Percentiles rank a stretch among this genome's conserved stretches.
Evolutionary conservation across 192 early-diverging fungal genomes (phyloP).

Genomic region (Entomortierella beljakovae): DNA sequence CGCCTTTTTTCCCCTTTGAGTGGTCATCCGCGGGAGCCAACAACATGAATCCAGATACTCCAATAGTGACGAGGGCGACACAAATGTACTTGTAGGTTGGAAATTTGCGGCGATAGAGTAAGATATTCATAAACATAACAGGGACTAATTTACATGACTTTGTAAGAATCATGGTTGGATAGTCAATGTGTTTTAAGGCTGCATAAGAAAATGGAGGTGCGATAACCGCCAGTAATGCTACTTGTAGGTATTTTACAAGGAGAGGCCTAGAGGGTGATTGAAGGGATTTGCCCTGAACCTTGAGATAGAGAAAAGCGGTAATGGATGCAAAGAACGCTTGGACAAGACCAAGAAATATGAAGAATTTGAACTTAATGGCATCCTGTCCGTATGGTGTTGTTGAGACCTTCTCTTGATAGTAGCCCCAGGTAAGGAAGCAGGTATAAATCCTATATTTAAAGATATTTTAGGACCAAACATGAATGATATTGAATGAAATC

Average conservation of each 20-base stretch:
- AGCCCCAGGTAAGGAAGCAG: slow-evolving; percentile 97
- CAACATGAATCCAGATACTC: slow-evolving; percentile 96
- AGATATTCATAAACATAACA: slow-evolving; percentile 94
- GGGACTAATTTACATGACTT: slow-evolving; percentile 98
- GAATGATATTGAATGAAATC: background rate
- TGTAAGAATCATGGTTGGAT: slow-evolving; percentile 96
- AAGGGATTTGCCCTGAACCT: slow-evolving; percentile 58
- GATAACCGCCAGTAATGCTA: slow-evolving; percentile 78
- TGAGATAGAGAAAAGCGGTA: slow-evolving; percentile 82
- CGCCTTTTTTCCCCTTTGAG: slow-evolving; percentile 50
- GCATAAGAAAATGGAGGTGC: slow-evolving; percentile 95
- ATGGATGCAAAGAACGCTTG: slow-evolving; percentile 84
- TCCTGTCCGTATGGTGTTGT: slow-evolving; percentile 82
- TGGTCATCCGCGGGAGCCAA: slow-evolving; percentile 69
- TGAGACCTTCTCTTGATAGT: slow-evolving; percentile 93
- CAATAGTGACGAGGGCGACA: slow-evolving; percentile 88
- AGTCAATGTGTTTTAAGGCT: slow-evolving; percentile 93
- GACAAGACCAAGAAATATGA: slow-evolving; percentile 90
- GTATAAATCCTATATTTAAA: slow-evolving; percentile 78
- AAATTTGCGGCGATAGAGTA: slow-evolving; percentile 90
- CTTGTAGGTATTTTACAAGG: slow-evolving; percentile 75
- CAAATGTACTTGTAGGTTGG: slow-evolving; percentile 90
- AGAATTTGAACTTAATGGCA: slow-evolving; percentile 82
- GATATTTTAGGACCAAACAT: background rate
- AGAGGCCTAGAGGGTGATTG: slow-evolving; percentile 47